phyloP scores from a whole-genome alignment of 2,329 filamentous ascomycete species.

The Penicillium sp. region DNA sequence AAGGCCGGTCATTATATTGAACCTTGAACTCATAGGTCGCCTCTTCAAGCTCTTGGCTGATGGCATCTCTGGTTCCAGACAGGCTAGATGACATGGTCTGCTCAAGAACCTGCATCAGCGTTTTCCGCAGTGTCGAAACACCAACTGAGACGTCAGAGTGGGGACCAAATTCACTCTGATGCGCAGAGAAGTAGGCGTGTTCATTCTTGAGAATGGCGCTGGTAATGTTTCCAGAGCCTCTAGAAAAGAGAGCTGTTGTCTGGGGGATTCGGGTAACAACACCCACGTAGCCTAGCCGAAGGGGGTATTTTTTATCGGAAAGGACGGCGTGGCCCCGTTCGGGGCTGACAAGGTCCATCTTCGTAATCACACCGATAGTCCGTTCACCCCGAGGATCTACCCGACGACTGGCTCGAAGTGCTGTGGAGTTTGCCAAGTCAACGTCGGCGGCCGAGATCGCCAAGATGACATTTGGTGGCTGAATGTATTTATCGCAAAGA shows the following conservation, averaged over 20 bases:
- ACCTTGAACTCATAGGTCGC: constrained; percentile 99
- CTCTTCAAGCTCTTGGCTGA: constrained; percentile 91
- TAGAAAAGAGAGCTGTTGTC: constrained; percentile 70
- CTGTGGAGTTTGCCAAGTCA: constrained; percentile 93
- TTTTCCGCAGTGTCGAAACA: constrained; percentile 83
- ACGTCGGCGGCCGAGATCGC: constrained; percentile 98
- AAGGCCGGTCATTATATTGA: constrained; percentile 93
- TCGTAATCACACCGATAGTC: constrained; percentile 97
- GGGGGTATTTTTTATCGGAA: constrained; percentile 85
- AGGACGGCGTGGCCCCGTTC: constrained; percentile 74
- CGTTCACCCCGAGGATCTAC: constrained; percentile 93
- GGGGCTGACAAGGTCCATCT: constrained; percentile 96
- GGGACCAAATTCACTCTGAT: constrained; percentile 75
- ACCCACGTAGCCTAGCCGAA: constrained; percentile 93
- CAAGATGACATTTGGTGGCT: constrained; percentile 90
- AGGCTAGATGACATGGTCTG: constrained; percentile 95
- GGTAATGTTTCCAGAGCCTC: constrained; percentile 75
- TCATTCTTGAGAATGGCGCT: constrained; percentile 84
- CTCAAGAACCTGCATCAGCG: constrained; percentile 94
- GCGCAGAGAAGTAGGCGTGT: constrained; percentile 77
- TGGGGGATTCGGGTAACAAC: constrained; percentile 82
- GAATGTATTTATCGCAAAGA: constrained; percentile 97
- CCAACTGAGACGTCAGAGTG: constrained; percentile 73
- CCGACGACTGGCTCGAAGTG: constrained; percentile 80
- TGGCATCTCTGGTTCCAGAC: constrained; percentile 84